Evolutionary conservation across 257 asterid species (phyloP), one percentile per base, ranked within the genome.

Genomic region (Gardenia jasminoides): DNA sequence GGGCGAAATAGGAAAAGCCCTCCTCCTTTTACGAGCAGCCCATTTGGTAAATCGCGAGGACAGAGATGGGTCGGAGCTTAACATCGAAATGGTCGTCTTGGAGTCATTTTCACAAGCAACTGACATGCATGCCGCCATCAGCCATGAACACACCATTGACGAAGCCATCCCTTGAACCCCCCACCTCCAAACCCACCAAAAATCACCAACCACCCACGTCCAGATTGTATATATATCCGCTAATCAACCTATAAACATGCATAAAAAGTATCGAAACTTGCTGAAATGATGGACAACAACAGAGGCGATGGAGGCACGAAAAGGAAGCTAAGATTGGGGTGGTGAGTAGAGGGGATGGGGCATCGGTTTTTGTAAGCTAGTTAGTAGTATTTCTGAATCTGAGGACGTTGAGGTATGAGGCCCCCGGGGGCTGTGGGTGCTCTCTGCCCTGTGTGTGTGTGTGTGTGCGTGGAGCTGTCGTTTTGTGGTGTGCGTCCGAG

Each of bases 51-150:
- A 75, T 76, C 85, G 68, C 33, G 78, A 77, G 43, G 86, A 78
- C 72, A 81, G 48, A 82, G 83, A 76, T 15, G 80, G 68, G 20
- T 79, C 71, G 48, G 78, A 72, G 76, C 80, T 85, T 39, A 86
- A 44, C 84, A 82, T 68, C 82, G 89, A 77, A 80, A 83, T 33
- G 39, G 88, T 78, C 17, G 78, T 33, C 62, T 75, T 10, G 0
- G 86, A 82, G 62, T 88, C 92, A 71, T 88, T 90, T 48, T 90
- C 96, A 80, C 83, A 88, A 81, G 92, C 87, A 66, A 89, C 92
- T 65, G 97, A 88, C 98, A 93, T 89, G 98, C 98, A 90, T 87
- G 94, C 96, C 85, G 92, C 97, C 92, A 89, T 87, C 50, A 90
- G 76, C 92, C 96, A 89, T 36, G 96, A 88, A 79, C 94, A 86